Conservation (phyloP, 805 yeast genomes). For the Babjeviella inositovora region DNA sequence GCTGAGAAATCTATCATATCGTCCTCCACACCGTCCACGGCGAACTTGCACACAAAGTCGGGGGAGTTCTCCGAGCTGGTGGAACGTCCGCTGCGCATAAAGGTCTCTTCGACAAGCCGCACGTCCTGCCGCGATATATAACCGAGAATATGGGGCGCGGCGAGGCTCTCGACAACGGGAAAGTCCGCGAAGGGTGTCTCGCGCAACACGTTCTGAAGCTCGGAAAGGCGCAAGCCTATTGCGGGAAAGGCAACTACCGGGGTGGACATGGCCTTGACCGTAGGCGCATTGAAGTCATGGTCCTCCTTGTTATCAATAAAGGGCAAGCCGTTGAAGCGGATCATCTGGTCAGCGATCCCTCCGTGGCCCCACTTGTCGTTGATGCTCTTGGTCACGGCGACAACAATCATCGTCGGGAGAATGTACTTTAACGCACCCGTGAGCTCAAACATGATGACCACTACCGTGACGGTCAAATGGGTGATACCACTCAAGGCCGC, state of each 20-base stretch:
- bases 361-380: conserved; percentile 60
- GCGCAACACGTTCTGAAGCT: conserved; percentile 6
- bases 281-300: conserved; percentile 29
- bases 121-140: not conserved
- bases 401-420: conserved; percentile 92
- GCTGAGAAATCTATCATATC: conserved; percentile 9
- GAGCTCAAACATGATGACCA: conserved; percentile 86
- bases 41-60: too few relatives aligned
- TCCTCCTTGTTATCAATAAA: conserved; percentile 61
- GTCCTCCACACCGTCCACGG: conserved; percentile 1
- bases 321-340: conserved; percentile 77
- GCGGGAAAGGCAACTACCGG: conserved; percentile 4
- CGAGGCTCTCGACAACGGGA: conserved; percentile 15
- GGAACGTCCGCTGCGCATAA: too few relatives aligned
- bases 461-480: conserved; percentile 82
- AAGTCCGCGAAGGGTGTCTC: conserved; percentile 9
- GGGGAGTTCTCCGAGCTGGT: too few relatives aligned
- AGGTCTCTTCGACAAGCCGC: conserved; percentile 8
- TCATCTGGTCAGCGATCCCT: conserved; percentile 95
- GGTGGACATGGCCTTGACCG: conserved; percentile 46
- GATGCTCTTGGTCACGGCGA: conserved; percentile 74
- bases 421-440: conserved; percentile 91
- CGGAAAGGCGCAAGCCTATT: conserved; percentile 6
- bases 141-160: not conserved
- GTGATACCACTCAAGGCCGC: conserved; percentile 93